Evolutionary conservation across 148 eudicot species (phyloP).

Genomic region (Fagopyrum esculentum): DNA sequence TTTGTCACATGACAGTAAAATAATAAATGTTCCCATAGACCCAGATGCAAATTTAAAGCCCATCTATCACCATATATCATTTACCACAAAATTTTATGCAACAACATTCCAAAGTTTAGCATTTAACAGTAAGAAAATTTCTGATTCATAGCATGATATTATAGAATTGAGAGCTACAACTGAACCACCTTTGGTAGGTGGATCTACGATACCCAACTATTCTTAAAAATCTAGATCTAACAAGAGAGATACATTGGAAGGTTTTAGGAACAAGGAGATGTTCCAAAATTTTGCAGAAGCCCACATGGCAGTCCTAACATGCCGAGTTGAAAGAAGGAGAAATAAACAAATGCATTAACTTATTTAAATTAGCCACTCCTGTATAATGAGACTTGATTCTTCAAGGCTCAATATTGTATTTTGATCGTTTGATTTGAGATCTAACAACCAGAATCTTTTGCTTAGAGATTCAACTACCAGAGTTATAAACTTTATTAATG

Average conservation of each 20-base stretch:
- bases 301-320: background rate
- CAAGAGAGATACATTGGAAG: background rate
- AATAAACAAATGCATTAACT: background rate
- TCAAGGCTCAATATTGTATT: background rate
- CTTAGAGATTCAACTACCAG: too few relatives aligned
- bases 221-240: background rate
- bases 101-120: background rate
- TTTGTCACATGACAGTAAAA: background rate
- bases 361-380: background rate
- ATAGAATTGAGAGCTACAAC: background rate
- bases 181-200: background rate
- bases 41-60: background rate
- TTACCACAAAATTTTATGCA: background rate
- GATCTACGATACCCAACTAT: background rate
- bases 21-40: background rate
- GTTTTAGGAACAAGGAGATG: background rate
- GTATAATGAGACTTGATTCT: too few relatives aligned
- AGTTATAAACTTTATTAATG: too few relatives aligned
- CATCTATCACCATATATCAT: background rate
- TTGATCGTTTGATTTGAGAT: too few relatives aligned
- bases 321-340: background rate
- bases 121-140: background rate
- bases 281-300: background rate
- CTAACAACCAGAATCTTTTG: too few relatives aligned
- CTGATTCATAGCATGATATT: background rate